These are phyloP conservation scores for Poa annua DNA, from an alignment of 176 grass and related monocot genomes.

Conservation along the genomic window DNA sequence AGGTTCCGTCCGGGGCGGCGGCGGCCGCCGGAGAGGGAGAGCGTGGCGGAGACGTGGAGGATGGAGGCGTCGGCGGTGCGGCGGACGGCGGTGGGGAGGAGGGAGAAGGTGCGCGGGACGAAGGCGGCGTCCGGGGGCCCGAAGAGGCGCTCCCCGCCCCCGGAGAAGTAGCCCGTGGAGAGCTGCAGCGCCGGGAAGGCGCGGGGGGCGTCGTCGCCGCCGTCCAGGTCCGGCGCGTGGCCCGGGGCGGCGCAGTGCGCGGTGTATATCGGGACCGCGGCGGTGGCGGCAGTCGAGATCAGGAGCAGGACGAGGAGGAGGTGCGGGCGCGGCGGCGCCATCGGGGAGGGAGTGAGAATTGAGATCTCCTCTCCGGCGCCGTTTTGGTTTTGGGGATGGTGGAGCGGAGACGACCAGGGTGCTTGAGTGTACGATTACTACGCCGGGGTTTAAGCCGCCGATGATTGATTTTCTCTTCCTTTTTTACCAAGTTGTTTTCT, in stretches of 20 bases:
- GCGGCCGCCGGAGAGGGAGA: slow-evolving; percentile 50
- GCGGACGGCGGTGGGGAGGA: slow-evolving; percentile 50
- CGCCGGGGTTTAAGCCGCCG: slow-evolving; percentile 6
- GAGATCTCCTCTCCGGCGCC: slow-evolving; percentile 30
- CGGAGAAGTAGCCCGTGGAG: slow-evolving; percentile 68
- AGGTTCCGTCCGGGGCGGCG: not conserved
- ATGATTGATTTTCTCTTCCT: not conserved
- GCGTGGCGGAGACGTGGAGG: slow-evolving; percentile 63
- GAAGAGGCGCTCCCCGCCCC: slow-evolving; percentile 48
- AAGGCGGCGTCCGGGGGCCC: slow-evolving; percentile 34
- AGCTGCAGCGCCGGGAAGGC: slow-evolving; percentile 40
- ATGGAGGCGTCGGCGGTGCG: slow-evolving; percentile 49
- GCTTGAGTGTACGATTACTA: slow-evolving; percentile 24
- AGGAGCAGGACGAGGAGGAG: slow-evolving; percentile 16
- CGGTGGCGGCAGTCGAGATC: slow-evolving; percentile 32
- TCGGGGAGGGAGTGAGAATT: slow-evolving; percentile 20
- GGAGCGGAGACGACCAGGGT: not conserved
- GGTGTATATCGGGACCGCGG: slow-evolving; percentile 44
- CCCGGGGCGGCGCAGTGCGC: slow-evolving; percentile 48
- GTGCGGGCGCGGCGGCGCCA: slow-evolving; percentile 42
- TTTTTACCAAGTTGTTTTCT: not conserved
- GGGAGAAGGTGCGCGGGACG: slow-evolving; percentile 51
- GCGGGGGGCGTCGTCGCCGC: not conserved
- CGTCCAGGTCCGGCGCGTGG: slow-evolving; percentile 34
- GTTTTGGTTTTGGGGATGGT: not conserved